Percentiles rank a stretch among this genome's conserved stretches.
Conservation (phyloP, 139 green algal genomes). For the Asterochloris sp. region DNA sequence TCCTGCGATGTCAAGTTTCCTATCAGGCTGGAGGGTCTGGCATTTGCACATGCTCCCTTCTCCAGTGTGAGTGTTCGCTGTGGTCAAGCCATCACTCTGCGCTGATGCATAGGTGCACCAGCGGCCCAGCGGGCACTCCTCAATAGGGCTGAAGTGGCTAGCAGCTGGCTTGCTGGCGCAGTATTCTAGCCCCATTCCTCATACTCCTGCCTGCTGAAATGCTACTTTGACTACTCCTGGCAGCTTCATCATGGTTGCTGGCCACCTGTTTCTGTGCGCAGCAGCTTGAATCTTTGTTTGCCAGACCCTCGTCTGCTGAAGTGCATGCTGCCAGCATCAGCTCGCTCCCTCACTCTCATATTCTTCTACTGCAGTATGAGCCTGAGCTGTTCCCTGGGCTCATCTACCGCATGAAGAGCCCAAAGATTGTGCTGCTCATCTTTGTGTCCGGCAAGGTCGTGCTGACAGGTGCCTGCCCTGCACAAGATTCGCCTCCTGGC, state of each 20-base stretch:
- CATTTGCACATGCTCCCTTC: slow-evolving; percentile 83
- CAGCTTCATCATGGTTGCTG: neutral
- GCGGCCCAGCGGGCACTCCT: neutral
- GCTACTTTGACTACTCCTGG: neutral
- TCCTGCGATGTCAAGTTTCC: slow-evolving; percentile 98
- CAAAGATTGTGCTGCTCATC: slow-evolving; percentile 99
- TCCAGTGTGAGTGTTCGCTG: slow-evolving; percentile 40
- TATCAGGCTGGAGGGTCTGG: slow-evolving; percentile 93
- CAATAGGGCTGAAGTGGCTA: neutral
- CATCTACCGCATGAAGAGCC: slow-evolving; percentile 97
- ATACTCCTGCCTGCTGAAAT: neutral
- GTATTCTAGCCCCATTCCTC: neutral
- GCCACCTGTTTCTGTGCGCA: neutral
- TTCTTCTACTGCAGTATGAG: slow-evolving; percentile 79
- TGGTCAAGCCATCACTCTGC: neutral
- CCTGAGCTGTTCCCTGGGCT: slow-evolving; percentile 98
- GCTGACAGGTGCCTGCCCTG: slow-evolving; percentile 56
- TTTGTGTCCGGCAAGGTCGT: slow-evolving; percentile 98
- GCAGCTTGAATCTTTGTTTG: neutral
- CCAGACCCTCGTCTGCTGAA: neutral
- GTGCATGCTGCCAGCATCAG: neutral
- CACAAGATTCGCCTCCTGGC: neutral
- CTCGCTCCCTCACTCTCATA: neutral
- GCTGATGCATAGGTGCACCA: neutral
- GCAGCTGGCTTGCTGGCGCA: too few species aligned